Base-by-base conservation (phyloP, 306 rosid species). In the Lathyrus oleraceus region DNA sequence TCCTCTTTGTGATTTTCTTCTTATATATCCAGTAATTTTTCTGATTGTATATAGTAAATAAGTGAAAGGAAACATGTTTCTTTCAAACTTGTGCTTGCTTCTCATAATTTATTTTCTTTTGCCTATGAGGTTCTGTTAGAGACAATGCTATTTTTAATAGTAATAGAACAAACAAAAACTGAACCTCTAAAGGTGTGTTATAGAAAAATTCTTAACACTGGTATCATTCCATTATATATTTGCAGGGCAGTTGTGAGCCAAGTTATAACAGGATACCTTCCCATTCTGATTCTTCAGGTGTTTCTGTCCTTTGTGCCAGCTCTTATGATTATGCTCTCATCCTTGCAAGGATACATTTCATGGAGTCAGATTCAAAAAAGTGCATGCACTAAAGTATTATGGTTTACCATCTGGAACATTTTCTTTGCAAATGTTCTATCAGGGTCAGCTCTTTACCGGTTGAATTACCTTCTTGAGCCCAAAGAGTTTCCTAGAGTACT, bases 181-280 rank as follows among this genome's bases (percentile, higher is more conserved):
- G 30, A 27, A 27, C 30, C 30, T 27, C 30, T 27, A 27, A 27
- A 27, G 30, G 30, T 4, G 30, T 27, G 30, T 27, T 27, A 27
- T 27, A 3, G 2, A 27, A 27, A 27, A 27, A 45, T 54, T 8
- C 70, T 35, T 32, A 36, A 52, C n/a, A 44, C 27, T 6, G 6
- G 1, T 15, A 8, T 40, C 61, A n/a, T n/a, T n/a, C 60, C 28
- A 25, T 58, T 61, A 51, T 67, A 23, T 61, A 25, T 48, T 77
- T 87, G 69, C 96, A 91, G 97, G 70, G 61, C 86, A 68, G 45
- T 87, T 70, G 89, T 89, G 61, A 87, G 82, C 83, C 71, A 82
- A 81, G 88, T 89, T 75, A 83, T 91, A 77, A 89, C 96, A 5
- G 97, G 97, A 69, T 88, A 87, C 78, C 93, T 91, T 81, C 96